Percentiles rank a stretch among this genome's conserved stretches.
These are phyloP conservation scores for Fusarium beomiforme DNA, from an alignment of 2,329 filamentous ascomycete species.

Conservation along the genomic window DNA sequence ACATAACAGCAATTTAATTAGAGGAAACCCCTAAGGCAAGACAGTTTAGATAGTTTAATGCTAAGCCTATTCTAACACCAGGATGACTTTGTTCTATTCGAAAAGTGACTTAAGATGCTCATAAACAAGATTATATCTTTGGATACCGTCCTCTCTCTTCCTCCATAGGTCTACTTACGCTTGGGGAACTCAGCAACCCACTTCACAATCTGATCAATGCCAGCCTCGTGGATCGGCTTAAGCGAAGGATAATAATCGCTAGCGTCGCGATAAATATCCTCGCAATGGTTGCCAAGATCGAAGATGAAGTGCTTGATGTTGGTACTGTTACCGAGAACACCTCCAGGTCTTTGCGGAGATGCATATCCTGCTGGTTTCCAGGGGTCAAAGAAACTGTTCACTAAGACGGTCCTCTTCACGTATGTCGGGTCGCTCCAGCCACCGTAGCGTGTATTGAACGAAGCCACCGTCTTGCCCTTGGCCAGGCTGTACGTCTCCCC, in stretches of 20 bases:
- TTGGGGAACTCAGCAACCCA: background rate
- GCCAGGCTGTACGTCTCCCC: background rate
- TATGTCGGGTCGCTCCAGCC: background rate
- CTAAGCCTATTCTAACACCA: too few relatives aligned
- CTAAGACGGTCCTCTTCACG: background rate
- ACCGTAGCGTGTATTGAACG: background rate
- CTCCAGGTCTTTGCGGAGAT: background rate
- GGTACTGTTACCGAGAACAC: background rate
- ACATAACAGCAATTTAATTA: too few relatives aligned
- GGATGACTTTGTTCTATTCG: too few relatives aligned
- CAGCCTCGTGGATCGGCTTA: background rate
- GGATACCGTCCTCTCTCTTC: too few relatives aligned
- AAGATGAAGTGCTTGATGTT: background rate
- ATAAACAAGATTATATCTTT: too few relatives aligned
- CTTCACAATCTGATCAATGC: background rate
- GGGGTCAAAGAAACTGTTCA: background rate
- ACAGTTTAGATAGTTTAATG: too few relatives aligned
- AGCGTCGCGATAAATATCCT: background rate
- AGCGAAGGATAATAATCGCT: background rate
- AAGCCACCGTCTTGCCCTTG: background rate
- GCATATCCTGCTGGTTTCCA: background rate
- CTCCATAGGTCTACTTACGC: background rate
- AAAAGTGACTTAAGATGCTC: too few relatives aligned
- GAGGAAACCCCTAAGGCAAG: too few relatives aligned
- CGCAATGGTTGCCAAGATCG: background rate